Evolutionary conservation across 148 eudicot genomes (phyloP).

Genomic region (Rhododendron ovatum): DNA sequence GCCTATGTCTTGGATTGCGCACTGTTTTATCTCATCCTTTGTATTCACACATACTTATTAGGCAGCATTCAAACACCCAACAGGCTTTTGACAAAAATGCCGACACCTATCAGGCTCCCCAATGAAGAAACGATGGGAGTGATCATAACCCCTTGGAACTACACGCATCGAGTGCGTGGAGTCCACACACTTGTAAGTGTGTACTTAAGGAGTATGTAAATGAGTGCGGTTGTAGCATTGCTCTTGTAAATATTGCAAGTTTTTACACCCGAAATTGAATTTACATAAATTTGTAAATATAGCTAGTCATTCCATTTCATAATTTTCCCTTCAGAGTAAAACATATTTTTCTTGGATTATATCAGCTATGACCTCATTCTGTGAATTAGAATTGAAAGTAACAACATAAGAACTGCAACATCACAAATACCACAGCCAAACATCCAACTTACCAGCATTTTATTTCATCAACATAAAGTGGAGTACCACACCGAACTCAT

Average conservation of each 20-base stretch:
- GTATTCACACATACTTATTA: background rate
- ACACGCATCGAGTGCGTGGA: background rate
- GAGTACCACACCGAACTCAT: background rate
- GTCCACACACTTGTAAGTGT: too few species aligned
- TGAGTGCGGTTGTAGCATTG: too few species aligned
- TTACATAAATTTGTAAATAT: background rate
- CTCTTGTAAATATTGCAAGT: background rate
- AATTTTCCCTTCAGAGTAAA: background rate
- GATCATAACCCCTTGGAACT: background rate
- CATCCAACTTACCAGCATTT: background rate
- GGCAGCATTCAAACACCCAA: background rate
- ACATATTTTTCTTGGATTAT: background rate
- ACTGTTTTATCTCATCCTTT: background rate
- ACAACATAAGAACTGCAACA: background rate
- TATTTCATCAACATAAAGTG: background rate
- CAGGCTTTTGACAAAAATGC: background rate
- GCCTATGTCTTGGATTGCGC: constrained; percentile 1
- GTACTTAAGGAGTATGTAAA: too few species aligned
- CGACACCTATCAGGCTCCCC: background rate
- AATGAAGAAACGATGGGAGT: background rate
- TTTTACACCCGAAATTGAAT: background rate
- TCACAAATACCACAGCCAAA: background rate
- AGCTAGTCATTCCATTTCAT: background rate
- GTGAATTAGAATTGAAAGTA: background rate
- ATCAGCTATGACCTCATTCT: background rate